A percentile compares a stretch with the other conserved stretches of the same genome.
Conservation (phyloP, 305 asterid genomes). For the Ilex paraguariensis region DNA sequence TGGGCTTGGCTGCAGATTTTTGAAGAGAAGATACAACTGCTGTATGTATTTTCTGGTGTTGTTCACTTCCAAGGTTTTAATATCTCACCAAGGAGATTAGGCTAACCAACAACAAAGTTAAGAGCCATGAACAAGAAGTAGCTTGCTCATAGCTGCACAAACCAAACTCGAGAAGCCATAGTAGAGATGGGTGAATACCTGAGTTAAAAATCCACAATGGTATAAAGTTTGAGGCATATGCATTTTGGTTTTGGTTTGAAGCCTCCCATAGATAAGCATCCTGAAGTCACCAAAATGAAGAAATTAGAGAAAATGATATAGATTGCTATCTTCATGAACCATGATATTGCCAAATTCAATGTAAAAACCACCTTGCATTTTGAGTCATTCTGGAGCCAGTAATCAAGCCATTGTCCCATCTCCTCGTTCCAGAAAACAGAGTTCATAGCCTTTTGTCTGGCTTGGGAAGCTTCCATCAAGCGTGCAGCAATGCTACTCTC, state of each 20-base stretch:
- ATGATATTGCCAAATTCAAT: not conserved
- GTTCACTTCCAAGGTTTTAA: too few relatives aligned
- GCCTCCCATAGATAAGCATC: conserved; percentile 42
- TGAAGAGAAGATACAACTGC: too few relatives aligned
- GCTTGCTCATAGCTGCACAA: too few relatives aligned
- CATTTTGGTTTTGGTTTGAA: conserved; percentile 49
- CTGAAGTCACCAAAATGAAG: conserved; percentile 7
- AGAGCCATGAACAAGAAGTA: too few relatives aligned
- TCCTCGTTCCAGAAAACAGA: conserved; percentile 67
- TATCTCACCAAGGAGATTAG: too few relatives aligned
- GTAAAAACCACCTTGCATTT: conserved; percentile 24
- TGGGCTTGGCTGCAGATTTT: too few relatives aligned
- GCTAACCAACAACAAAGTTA: too few relatives aligned
- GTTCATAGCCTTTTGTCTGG: conserved; percentile 55
- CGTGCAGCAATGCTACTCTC: conserved; percentile 28
- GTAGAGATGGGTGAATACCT: conserved; percentile 36
- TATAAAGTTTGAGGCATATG: conserved; percentile 73
- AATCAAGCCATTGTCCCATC: conserved; percentile 85
- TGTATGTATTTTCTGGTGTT: too few relatives aligned
- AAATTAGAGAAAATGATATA: not conserved
- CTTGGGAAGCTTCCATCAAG: conserved; percentile 47
- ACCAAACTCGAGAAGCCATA: not conserved
- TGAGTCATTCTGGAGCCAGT: conserved; percentile 46
- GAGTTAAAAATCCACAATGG: conserved; percentile 79
- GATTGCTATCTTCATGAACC: not conserved